Base-by-base conservation (phyloP, 306 rosid species). In the Citrullus mucosospermus region DNA sequence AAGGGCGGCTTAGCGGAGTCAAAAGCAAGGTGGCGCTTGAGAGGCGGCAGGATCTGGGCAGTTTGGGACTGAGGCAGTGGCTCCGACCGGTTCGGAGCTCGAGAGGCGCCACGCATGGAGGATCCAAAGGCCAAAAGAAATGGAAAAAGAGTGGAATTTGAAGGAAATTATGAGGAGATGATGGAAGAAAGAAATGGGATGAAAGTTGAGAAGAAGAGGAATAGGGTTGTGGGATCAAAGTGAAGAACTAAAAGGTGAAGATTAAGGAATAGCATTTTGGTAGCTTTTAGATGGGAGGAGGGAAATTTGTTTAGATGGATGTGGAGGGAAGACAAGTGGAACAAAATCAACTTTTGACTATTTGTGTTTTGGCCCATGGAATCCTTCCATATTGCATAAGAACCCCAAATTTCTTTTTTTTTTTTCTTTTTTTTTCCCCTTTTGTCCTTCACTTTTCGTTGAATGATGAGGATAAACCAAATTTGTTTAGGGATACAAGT, bases 221-320 rank as follows among this genome's bases (percentile, higher is more conserved):
- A 59, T 30, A 18, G 61, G 36, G 75, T 48, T 55, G 25, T 66
- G 70, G 77, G 84, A 71, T 79, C 83, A 14, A 17, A 55, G 73
- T 12, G 53, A 2, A 46, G n/a, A 54, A 59, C 12, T 51, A 54
- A 28, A 74, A 36, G 71, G 71, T 65, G 48, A 36, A 34, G 69
- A 62, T 32, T 62, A 6, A 34, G 39, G 76, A n/a, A 20, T 81
- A 80, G 80, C 25, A 59, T 77, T 72, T 53, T 80, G 84, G 87
- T 66, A 25, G 78, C 53, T 67, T 9, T 32, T 77, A 20, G 78
- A 54, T 79, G 89, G 84, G 86, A 91, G 95, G 97, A 92, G 97
- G 98, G 97, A 92, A 89, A 88, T 96, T 91, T 90, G 87, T 92
- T 92, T 93, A 92, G 98, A 90, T 88, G 84, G 93, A 87, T 91